These are phyloP conservation scores for Termitomyces heimii DNA, from an alignment of 768 basidiomycete genomes.

Conservation along the genomic window DNA sequence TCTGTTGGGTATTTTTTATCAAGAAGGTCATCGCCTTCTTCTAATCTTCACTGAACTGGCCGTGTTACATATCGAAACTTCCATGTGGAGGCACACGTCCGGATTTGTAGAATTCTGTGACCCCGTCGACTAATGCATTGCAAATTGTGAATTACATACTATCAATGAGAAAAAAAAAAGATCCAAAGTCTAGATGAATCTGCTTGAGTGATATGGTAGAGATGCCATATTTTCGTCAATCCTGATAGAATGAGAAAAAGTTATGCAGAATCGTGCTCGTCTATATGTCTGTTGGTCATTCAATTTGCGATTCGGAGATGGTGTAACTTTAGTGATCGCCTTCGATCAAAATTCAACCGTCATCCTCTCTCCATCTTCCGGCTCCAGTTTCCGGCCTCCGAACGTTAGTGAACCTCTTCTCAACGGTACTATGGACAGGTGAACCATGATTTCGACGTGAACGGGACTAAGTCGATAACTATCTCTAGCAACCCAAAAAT, in stretches of 20 bases:
- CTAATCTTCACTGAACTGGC: slow-evolving; percentile 62
- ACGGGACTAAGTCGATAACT: background rate
- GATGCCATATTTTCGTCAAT: slow-evolving; percentile 99
- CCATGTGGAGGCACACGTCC: slow-evolving; percentile 41
- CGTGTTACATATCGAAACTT: slow-evolving; percentile 80
- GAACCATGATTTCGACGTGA: background rate
- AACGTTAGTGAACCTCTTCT: background rate
- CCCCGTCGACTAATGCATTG: slow-evolving; percentile 85
- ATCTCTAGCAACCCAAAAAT: slow-evolving; percentile 36
- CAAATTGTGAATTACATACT: slow-evolving; percentile 18
- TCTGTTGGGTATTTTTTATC: slow-evolving; percentile 38
- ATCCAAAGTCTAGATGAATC: slow-evolving; percentile 49
- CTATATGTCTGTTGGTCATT: background rate
- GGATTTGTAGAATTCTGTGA: slow-evolving; percentile 90
- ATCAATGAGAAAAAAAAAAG: slow-evolving; percentile 18
- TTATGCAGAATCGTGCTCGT: background rate
- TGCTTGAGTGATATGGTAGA: slow-evolving; percentile 92
- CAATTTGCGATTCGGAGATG: background rate
- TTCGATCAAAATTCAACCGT: slow-evolving; percentile 12
- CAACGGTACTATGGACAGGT: slow-evolving; percentile 9
- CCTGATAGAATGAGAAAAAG: slow-evolving; percentile 33
- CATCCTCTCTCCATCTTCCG: background rate
- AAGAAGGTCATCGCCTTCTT: slow-evolving; percentile 23
- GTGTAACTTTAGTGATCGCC: background rate
- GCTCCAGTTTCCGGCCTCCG: background rate